These are phyloP conservation scores for Agaricus blazei DNA, from an alignment of 768 basidiomycete species.

Conservation along the genomic window DNA sequence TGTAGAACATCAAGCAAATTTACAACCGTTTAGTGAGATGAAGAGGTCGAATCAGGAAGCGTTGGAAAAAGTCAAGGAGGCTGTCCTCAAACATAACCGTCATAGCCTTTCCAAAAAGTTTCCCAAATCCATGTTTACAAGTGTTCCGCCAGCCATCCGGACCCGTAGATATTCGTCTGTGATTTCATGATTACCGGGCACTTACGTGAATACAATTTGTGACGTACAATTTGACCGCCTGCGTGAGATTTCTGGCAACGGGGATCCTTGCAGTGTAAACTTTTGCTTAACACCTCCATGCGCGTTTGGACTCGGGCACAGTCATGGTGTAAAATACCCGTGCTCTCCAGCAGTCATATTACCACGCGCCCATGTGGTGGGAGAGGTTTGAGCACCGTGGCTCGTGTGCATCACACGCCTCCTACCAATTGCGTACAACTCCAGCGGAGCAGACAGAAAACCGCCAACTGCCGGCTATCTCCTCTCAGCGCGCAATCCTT, in stretches of 20 bases:
- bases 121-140: constrained; percentile 36
- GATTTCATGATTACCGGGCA: background rate
- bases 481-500: background rate
- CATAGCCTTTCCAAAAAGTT: constrained; percentile 45
- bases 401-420: constrained; percentile 1
- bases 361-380: constrained; percentile 1
- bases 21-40: constrained; percentile 36
- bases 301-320: constrained; percentile 6
- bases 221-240: background rate
- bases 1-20: constrained; percentile 32
- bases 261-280: constrained; percentile 1
- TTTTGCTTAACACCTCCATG: constrained; percentile 4
- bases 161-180: constrained; percentile 2
- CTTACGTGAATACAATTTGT: background rate
- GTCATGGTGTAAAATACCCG: constrained; percentile 8
- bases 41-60: constrained; percentile 33
- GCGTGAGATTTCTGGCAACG: background rate
- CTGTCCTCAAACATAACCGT: constrained; percentile 45
- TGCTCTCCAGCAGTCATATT: background rate
- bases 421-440: background rate
- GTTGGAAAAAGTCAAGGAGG: constrained; percentile 26
- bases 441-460: background rate
- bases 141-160: constrained; percentile 18
- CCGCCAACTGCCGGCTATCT: constrained; percentile 8
- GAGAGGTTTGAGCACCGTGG: background rate